Conservation (phyloP, 1,139 yeast species). For the Pichia inconspicua region DNA sequence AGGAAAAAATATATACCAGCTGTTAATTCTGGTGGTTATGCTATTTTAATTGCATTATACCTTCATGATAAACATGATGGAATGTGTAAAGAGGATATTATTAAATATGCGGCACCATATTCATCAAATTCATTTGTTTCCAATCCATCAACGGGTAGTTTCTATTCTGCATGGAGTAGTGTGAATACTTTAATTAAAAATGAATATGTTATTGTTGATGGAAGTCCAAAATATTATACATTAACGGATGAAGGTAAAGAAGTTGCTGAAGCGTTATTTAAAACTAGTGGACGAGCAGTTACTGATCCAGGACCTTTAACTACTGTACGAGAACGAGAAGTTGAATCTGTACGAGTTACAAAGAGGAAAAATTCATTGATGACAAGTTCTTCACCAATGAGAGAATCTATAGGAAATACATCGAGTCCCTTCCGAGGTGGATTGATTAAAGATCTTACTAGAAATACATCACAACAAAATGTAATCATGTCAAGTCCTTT, state of each 20-base stretch:
- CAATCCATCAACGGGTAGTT: slow-evolving; percentile 54
- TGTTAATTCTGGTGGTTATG: slow-evolving; percentile 80
- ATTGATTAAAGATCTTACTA: background rate
- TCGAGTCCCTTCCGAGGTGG: slow-evolving; percentile 9
- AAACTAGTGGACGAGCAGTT: slow-evolving; percentile 31
- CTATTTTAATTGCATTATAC: slow-evolving; percentile 60
- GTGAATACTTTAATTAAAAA: slow-evolving; percentile 56
- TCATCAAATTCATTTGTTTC: slow-evolving; percentile 60
- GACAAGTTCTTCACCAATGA: slow-evolving; percentile 8
- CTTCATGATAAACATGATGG: slow-evolving; percentile 48
- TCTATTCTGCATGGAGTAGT: slow-evolving; percentile 75
- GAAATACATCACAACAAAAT: background rate
- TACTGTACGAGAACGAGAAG: background rate
- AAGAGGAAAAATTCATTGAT: slow-evolving; percentile 6
- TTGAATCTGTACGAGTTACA: background rate
- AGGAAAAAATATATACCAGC: slow-evolving; percentile 58
- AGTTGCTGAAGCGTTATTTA: slow-evolving; percentile 52
- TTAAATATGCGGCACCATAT: slow-evolving; percentile 48
- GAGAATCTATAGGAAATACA: background rate
- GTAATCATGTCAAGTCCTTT: slow-evolving; percentile 1
- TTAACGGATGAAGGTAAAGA: slow-evolving; percentile 68
- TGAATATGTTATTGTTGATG: slow-evolving; percentile 50
- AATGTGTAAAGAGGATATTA: slow-evolving; percentile 53
- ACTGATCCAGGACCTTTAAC: slow-evolving; percentile 8
- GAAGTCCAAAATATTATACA: slow-evolving; percentile 54